Percentiles rank a stretch among this genome's conserved stretches.
These are phyloP conservation scores for Coemansia sp. DNA, from an alignment of 192 early-diverging fungal genomes.

Conservation along the genomic window DNA sequence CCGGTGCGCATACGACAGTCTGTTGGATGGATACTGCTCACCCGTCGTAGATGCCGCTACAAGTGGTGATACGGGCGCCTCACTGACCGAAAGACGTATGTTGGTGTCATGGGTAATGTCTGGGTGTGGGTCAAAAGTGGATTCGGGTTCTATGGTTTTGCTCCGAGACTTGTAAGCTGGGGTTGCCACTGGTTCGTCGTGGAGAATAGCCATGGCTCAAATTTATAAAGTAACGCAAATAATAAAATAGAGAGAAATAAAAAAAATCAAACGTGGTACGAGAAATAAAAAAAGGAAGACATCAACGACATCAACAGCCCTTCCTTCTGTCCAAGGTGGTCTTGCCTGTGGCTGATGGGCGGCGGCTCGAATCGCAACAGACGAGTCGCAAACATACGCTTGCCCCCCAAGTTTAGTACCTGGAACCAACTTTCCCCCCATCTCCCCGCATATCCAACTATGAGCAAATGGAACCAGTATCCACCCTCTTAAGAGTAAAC, in stretches of 20 bases:
- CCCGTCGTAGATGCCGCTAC: constrained; percentile 30
- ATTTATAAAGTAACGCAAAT: background rate
- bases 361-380: background rate
- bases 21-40: constrained; percentile 30
- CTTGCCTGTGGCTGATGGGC: background rate
- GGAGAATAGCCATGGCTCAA: background rate
- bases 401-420: too few species aligned
- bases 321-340: background rate
- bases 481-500: too few species aligned
- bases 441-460: too few species aligned
- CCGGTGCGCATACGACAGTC: constrained; percentile 52
- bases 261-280: background rate
- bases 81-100: background rate
- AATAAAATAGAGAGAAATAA: background rate
- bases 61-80: constrained; percentile 28
- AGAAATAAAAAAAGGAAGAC: background rate
- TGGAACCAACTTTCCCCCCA: too few species aligned
- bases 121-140: background rate
- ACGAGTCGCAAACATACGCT: background rate
- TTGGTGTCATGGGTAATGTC: background rate
- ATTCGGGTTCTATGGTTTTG: background rate
- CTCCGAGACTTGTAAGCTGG: background rate
- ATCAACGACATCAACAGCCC: too few species aligned
- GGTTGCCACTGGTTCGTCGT: background rate
- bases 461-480: too few species aligned